Base-by-base conservation (phyloP, 73 alveolate genomes). In the Symbiodinium natans region DNA sequence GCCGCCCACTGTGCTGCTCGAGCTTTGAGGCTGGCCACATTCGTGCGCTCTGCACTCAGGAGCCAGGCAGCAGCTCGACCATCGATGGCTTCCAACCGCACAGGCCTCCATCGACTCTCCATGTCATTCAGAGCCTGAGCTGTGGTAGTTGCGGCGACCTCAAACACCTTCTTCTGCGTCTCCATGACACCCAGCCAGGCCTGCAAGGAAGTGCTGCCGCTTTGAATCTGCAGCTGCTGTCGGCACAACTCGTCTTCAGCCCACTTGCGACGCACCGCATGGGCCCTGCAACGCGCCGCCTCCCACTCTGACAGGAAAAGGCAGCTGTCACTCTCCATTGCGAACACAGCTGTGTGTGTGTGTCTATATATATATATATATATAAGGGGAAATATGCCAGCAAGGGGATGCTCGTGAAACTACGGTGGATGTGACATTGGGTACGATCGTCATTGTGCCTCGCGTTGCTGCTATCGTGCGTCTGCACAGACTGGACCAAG, bases 211-310 rank as follows among this genome's bases (percentile, higher is more conserved):
- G 86, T 7, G 73, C 68, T 36, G 13, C 86, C 86, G 34, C 95
- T 59, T 82, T 88, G 95, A 29, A 88, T 80, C 48, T 88, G 95
- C 73, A 88, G 71, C 95, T 88, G 95, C 73, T 63, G 95, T 17
- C 95, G 95, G 43, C 86, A 68, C 6, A 88, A 86, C 17, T 88
- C 95, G 33, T 48, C 73, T 40, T 88, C 95, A 7, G 73, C 43
- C 36, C 41, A 27, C 42, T 88, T 88, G 31, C 95, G 77, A 33
- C 95, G 86, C 46, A 38, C 7, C 25, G 74, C 63, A 25, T 63
- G 86, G 73, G 68, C 33, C 41, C 63, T 63, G 77, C 73, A 21
- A 19, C 95, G 85, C 8, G 73, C 86, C 7, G 73, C 68, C 42
- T 88, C 95, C 95, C 95, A 88, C 27, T 88, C 95, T 1, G 95